Percentiles rank a stretch among this genome's conserved stretches.
Evolutionary conservation across 163 green algal species (phyloP).

Genomic region (Trebouxia gelatinosa): DNA sequence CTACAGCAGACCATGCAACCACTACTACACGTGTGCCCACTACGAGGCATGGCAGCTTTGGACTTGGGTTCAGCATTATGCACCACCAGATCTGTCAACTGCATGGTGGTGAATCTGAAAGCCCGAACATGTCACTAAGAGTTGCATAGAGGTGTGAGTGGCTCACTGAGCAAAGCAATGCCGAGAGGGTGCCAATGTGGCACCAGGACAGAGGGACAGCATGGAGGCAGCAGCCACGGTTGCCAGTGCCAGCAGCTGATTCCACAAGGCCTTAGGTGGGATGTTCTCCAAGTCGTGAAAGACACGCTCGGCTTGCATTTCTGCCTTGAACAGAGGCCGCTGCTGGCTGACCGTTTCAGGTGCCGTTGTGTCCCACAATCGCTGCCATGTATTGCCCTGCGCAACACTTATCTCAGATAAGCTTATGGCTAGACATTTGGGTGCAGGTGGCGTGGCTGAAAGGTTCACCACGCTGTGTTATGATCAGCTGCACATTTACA

Average conservation of each 20-base stretch:
- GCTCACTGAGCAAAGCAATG: background rate
- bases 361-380: constrained; percentile 57
- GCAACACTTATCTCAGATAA: background rate
- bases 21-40: no score
- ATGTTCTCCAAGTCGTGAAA: constrained; percentile 83
- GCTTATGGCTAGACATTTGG: background rate
- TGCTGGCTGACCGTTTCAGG: constrained; percentile 55
- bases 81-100: no score
- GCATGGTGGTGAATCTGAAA: no score
- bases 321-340: constrained; percentile 71
- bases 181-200: no score
- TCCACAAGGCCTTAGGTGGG: constrained; percentile 54
- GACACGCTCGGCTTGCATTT: constrained; percentile 78
- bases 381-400: constrained; percentile 17
- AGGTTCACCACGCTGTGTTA: background rate
- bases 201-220: constrained; percentile 45
- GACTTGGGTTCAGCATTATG: no score
- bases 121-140: no score
- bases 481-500: background rate
- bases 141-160: no score
- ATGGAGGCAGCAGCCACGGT: constrained; percentile 46
- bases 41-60: no score
- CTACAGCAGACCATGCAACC: no score
- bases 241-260: constrained; percentile 60
- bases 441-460: no score